These are phyloP conservation scores for Vanderwaltozyma tropicalis DNA, from an alignment of 805 yeast genomes.

Conservation along the genomic window DNA sequence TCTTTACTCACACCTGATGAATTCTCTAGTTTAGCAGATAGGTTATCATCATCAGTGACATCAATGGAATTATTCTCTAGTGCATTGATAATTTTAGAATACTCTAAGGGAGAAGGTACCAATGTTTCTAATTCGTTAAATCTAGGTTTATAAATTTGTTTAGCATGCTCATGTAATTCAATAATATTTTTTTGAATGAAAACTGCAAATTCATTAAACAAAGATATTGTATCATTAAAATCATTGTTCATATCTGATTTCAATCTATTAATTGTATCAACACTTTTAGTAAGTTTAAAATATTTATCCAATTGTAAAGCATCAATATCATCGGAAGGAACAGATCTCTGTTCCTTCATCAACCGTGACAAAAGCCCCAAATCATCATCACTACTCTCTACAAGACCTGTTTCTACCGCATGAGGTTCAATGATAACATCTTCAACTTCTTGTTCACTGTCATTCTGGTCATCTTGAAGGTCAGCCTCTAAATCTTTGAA, in stretches of 20 bases:
- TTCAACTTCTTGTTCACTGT: constrained; percentile 9
- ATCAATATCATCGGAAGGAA: too few relatives aligned
- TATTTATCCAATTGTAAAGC: too few relatives aligned
- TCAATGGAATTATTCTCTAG: constrained; percentile 36
- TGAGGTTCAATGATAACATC: constrained; percentile 1
- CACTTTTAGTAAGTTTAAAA: too few relatives aligned
- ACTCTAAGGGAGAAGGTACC: constrained; percentile 51
- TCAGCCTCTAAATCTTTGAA: constrained; percentile 29
- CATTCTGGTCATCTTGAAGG: constrained; percentile 16
- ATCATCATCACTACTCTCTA: background rate
- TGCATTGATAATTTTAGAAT: constrained; percentile 40
- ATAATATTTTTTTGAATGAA: constrained; percentile 47
- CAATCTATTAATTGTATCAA: too few relatives aligned
- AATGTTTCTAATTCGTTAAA: constrained; percentile 66
- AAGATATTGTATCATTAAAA: constrained; percentile 30
- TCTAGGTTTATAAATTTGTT: constrained; percentile 42
- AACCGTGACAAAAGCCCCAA: too few relatives aligned
- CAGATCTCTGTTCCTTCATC: too few relatives aligned
- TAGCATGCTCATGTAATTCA: constrained; percentile 39
- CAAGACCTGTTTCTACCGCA: too few relatives aligned
- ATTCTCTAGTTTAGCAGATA: constrained; percentile 23
- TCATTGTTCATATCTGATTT: too few relatives aligned
- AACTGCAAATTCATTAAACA: constrained; percentile 44
- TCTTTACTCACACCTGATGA: constrained; percentile 43
- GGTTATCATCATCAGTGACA: constrained; percentile 11